A percentile compares a stretch with the other conserved stretches of the same genome.
These are phyloP conservation scores for Peltaster fructicola DNA, from an alignment of 2,329 filamentous ascomycete species.

Conservation along the genomic window DNA sequence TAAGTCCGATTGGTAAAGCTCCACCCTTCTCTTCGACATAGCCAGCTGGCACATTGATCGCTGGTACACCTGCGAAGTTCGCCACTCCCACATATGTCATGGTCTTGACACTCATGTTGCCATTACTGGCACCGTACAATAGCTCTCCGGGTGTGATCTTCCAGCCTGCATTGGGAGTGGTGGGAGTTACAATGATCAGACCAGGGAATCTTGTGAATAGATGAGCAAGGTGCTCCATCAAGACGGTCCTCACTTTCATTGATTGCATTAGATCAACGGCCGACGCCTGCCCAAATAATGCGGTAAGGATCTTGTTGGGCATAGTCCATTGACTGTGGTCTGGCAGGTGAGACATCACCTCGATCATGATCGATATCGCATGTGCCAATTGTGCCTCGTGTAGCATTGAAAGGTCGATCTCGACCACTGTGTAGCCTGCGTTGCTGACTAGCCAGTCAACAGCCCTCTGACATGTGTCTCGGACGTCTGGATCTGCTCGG, in stretches of 20 bases:
- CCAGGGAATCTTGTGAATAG: constrained; percentile 56
- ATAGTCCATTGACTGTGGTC: too few species aligned
- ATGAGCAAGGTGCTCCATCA: constrained; percentile 62
- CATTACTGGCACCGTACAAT: constrained; percentile 49
- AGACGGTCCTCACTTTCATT: constrained; percentile 52
- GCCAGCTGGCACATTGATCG: constrained; percentile 56
- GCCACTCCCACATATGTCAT: constrained; percentile 73
- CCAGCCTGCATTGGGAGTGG: constrained; percentile 61
- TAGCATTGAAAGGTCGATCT: constrained; percentile 50
- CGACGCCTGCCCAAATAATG: constrained; percentile 44
- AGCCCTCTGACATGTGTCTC: constrained; percentile 41
- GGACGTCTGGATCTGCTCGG: constrained; percentile 46
- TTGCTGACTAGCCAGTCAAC: constrained; percentile 39
- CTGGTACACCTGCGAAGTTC: constrained; percentile 65
- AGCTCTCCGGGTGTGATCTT: constrained; percentile 38
- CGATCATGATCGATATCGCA: constrained; percentile 56
- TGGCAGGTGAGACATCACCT: constrained; percentile 40
- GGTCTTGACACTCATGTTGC: constrained; percentile 51
- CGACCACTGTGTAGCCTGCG: constrained; percentile 36
- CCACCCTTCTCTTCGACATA: constrained; percentile 47
- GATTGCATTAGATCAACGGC: constrained; percentile 54
- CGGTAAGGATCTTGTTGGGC: constrained; percentile 53
- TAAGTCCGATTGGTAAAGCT: constrained; percentile 35
- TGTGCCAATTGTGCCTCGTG: constrained; percentile 60
- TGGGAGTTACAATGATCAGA: constrained; percentile 63